These are phyloP conservation scores for Populus euphratica DNA, from an alignment of 345 rosid genomes.

Conservation along the genomic window DNA sequence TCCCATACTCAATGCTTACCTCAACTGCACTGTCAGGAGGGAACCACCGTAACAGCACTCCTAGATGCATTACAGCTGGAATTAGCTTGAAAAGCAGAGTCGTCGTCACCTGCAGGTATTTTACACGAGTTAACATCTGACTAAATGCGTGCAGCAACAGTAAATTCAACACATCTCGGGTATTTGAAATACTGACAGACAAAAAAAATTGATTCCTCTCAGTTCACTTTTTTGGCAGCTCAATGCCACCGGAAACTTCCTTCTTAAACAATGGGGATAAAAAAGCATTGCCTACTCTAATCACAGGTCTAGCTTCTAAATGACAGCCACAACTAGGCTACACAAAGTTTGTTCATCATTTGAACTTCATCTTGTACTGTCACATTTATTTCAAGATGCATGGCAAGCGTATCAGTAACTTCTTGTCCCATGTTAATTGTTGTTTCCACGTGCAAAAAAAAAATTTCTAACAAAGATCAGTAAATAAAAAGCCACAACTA, in stretches of 20 bases:
- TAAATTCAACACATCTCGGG: neutral
- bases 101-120: constrained; percentile 68
- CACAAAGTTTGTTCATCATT: neutral
- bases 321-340: neutral
- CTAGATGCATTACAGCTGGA: constrained; percentile 88
- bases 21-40: constrained; percentile 65
- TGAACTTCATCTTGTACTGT: neutral
- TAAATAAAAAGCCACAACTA: neutral
- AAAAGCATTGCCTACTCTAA: neutral
- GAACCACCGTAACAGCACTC: constrained; percentile 88
- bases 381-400: neutral
- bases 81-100: constrained; percentile 94
- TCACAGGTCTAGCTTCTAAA: neutral
- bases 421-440: neutral
- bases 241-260: neutral
- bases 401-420: neutral
- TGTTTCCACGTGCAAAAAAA: neutral
- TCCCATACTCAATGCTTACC: constrained; percentile 39
- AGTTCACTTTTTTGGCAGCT: neutral
- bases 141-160: neutral
- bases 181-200: neutral
- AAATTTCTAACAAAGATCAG: neutral
- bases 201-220: neutral
- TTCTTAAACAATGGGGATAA: neutral
- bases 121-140: constrained; percentile 3